Evolutionary conservation across 2,329 filamentous ascomycete genomes (phyloP).

Genomic region (Alternaria triticina): DNA sequence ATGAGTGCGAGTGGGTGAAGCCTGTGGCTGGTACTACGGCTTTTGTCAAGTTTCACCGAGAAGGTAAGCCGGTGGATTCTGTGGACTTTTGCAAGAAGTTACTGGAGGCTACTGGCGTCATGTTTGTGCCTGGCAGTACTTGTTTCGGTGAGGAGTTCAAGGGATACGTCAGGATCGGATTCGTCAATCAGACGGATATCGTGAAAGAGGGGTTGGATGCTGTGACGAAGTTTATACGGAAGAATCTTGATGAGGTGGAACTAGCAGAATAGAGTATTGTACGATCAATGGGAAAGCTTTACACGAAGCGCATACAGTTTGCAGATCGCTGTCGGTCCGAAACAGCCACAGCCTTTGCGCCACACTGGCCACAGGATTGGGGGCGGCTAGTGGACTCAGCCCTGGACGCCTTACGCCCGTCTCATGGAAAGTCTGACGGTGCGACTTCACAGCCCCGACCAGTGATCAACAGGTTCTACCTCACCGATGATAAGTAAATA

Average conservation of each 20-base stretch:
- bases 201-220: constrained; percentile 69
- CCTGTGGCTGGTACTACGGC: constrained; percentile 82
- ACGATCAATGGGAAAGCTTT: neutral
- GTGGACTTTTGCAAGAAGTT: constrained; percentile 73
- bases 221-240: constrained; percentile 61
- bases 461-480: neutral
- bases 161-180: constrained; percentile 80
- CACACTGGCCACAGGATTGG: neutral
- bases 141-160: constrained; percentile 76
- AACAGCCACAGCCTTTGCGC: neutral
- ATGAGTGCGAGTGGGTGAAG: constrained; percentile 72
- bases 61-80: constrained; percentile 71
- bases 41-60: constrained; percentile 72
- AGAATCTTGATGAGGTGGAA: constrained; percentile 60
- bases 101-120: constrained; percentile 71
- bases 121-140: constrained; percentile 74
- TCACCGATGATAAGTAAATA: neutral
- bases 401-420: neutral
- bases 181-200: constrained; percentile 73
- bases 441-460: neutral
- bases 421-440: too few species aligned
- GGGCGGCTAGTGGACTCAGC: neutral
- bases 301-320: neutral
- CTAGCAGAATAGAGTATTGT: constrained; percentile 25
- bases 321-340: neutral